Conservation (phyloP, 2,329 filamentous ascomycete genomes). For the Sclerotinia spermophila region DNA sequence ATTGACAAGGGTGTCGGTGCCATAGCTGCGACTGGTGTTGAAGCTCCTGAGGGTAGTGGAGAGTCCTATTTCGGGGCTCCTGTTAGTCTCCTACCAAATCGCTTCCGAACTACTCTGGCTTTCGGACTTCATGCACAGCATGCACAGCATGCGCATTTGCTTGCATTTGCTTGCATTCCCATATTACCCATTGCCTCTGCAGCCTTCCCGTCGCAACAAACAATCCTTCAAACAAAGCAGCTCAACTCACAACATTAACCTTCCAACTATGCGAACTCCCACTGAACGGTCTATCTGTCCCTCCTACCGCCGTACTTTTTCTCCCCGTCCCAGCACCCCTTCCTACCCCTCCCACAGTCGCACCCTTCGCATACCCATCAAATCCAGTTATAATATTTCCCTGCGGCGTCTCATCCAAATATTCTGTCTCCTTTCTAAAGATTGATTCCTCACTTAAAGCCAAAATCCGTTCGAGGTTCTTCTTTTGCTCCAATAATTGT, state of each 20-base stretch:
- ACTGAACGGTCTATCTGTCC: conserved; percentile 69
- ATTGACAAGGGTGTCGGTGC: conserved; percentile 55
- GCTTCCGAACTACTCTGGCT: not conserved
- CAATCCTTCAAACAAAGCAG: not conserved
- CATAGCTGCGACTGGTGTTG: conserved; percentile 39
- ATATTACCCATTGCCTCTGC: not conserved
- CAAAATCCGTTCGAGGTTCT: conserved; percentile 40
- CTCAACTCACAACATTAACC: conserved; percentile 39
- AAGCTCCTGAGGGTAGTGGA: conserved; percentile 32
- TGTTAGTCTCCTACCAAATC: not conserved
- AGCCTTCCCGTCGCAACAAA: not conserved
- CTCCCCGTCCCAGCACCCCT: conserved; percentile 53
- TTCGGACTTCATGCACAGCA: not conserved
- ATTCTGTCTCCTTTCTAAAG: conserved; percentile 75
- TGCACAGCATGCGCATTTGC: no score
- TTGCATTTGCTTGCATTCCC: not conserved
- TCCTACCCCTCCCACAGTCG: conserved; percentile 49
- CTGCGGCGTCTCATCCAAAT: conserved; percentile 82
- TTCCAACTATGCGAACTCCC: conserved; percentile 57
- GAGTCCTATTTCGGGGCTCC: conserved; percentile 28
- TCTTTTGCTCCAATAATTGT: conserved; percentile 63
- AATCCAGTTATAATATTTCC: conserved; percentile 98
- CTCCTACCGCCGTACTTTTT: conserved; percentile 56
- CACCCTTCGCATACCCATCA: conserved; percentile 95
- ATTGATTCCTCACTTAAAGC: conserved; percentile 70